Evolutionary conservation across 1,284 basidiomycete species (phyloP).

Genomic region (Apiotrichum montevideense): DNA sequence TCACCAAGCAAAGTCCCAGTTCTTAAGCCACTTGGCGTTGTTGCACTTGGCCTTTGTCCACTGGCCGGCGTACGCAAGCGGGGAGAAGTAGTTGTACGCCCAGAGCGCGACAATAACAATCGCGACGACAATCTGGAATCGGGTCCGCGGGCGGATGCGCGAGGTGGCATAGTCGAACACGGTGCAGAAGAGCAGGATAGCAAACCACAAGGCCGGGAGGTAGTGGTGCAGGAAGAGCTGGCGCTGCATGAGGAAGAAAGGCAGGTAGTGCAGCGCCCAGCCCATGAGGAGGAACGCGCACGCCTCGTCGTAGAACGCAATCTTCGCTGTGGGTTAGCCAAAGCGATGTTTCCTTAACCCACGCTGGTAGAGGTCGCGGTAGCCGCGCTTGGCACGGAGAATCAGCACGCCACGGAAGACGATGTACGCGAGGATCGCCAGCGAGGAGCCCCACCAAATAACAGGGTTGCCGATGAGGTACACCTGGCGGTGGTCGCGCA

Average conservation of each 20-base stretch:
- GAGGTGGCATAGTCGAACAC: conserved; percentile 83
- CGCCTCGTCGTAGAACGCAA: conserved; percentile 84
- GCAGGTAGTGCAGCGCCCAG: conserved; percentile 90
- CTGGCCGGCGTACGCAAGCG: conserved; percentile 72
- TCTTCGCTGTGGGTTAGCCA: conserved; percentile 58
- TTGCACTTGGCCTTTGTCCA: conserved; percentile 82
- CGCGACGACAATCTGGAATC: conserved; percentile 71
- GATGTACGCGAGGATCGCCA: conserved; percentile 64
- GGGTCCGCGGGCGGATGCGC: conserved; percentile 64
- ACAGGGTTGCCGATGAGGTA: conserved; percentile 93
- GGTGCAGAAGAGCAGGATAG: conserved; percentile 69
- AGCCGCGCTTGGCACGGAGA: conserved; percentile 83
- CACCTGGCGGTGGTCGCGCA: conserved; percentile 88
- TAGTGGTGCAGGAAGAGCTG: conserved; percentile 98
- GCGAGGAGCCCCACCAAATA: conserved; percentile 79
- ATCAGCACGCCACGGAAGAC: conserved; percentile 69
- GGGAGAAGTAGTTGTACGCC: conserved; percentile 73
- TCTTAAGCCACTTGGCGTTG: conserved; percentile 74
- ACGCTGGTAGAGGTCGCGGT: conserved; percentile 85
- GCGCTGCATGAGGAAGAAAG: conserved; percentile 92
- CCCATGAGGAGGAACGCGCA: conserved; percentile 89
- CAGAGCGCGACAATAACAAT: conserved; percentile 67
- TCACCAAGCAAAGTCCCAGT: conserved; percentile 88
- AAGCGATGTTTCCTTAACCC: conserved; percentile 38
- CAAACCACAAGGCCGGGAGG: conserved; percentile 91